A percentile compares a stretch with the other conserved stretches of the same genome.
Conservation (phyloP, 345 rosid genomes). For the Xanthoceras sorbifolium region DNA sequence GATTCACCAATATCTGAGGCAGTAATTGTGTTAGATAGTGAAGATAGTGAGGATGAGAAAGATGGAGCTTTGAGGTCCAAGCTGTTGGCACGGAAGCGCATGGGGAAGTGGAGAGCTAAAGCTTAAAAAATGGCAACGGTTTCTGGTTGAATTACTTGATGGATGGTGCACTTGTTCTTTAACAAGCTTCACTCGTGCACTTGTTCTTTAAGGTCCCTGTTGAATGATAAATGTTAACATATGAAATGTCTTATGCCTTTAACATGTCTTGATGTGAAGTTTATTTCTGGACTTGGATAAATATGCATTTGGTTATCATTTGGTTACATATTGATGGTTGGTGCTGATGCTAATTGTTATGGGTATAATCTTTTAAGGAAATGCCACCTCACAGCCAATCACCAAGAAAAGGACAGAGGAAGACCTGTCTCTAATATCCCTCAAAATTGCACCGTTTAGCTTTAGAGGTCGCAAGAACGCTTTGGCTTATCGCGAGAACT, state of each 20-base stretch:
- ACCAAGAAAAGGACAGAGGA: too few species aligned
- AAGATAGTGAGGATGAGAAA: constrained; percentile 70
- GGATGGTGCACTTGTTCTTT: background rate
- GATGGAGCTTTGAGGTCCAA: constrained; percentile 32
- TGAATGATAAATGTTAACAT: background rate
- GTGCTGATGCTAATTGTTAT: too few species aligned
- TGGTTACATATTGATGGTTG: background rate
- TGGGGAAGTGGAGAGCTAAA: constrained; percentile 30
- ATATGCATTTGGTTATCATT: background rate
- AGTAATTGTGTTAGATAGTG: constrained; percentile 69
- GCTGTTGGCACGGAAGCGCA: constrained; percentile 39
- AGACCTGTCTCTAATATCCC: too few species aligned
- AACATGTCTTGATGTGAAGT: background rate
- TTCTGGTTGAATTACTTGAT: background rate
- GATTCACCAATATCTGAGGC: constrained; percentile 43
- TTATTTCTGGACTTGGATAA: background rate
- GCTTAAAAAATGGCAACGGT: constrained; percentile 23
- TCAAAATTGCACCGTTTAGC: too few species aligned
- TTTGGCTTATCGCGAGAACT: too few species aligned
- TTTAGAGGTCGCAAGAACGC: too few species aligned
- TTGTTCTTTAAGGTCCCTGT: background rate
- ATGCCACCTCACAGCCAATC: too few species aligned
- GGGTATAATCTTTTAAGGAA: too few species aligned
- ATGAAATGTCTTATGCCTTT: background rate
- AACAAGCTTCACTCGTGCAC: background rate